A percentile compares a stretch with the other conserved stretches of the same genome.
These are phyloP conservation scores for Stachybotrys elegans DNA, from an alignment of 2,329 filamentous ascomycete species.

Conservation along the genomic window DNA sequence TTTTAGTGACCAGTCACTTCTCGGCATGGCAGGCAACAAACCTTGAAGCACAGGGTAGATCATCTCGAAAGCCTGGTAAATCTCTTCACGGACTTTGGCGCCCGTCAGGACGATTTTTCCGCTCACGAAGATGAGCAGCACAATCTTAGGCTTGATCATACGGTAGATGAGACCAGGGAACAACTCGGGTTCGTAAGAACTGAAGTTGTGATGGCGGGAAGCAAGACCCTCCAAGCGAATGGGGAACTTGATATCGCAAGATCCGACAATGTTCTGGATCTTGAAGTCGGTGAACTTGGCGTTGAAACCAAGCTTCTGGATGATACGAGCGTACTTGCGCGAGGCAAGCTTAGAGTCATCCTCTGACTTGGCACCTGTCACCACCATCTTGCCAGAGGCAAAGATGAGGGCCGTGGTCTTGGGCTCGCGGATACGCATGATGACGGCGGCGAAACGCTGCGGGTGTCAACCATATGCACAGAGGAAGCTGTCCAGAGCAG, in stretches of 20 bases:
- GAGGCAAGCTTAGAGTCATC: constrained; percentile 96
- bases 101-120: constrained; percentile 98
- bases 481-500: constrained; percentile 11
- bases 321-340: constrained; percentile 97
- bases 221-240: constrained; percentile 95
- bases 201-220: constrained; percentile 98
- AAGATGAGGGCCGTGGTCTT: constrained; percentile 99
- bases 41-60: constrained; percentile 94
- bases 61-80: constrained; percentile 94
- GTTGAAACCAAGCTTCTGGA: constrained; percentile 99
- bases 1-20: constrained; percentile 6
- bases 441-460: constrained; percentile 96
- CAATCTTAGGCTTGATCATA: constrained; percentile 99
- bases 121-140: constrained; percentile 94
- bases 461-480: constrained; percentile 22
- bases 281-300: constrained; percentile 99
- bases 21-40: constrained; percentile 33
- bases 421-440: constrained; percentile 98
- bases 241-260: constrained; percentile 98
- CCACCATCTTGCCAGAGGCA: constrained; percentile 98
- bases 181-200: constrained; percentile 95
- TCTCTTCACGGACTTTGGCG: constrained; percentile 96
- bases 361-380: constrained; percentile 95
- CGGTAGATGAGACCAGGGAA: constrained; percentile 99
- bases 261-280: constrained; percentile 99